Evolutionary conservation across 2,329 filamentous ascomycete genomes (phyloP), one percentile per base, ranked within the genome.

Genomic region (Fusarium sp.): DNA sequence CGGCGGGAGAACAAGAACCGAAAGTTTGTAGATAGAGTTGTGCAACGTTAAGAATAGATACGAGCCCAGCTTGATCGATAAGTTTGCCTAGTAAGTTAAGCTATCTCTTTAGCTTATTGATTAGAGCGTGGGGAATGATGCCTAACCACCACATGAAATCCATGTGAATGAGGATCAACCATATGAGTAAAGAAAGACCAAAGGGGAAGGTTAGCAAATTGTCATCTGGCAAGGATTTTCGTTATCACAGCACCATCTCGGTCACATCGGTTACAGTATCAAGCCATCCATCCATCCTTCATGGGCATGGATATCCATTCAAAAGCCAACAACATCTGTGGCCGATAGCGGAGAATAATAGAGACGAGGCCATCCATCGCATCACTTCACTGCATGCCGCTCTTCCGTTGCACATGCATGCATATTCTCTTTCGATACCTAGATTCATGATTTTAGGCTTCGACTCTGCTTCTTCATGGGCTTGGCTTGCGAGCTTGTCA

Each of bases 401-500:
- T 53, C 32, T 53, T 42, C 49, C 49, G 49, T 53, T 53, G 10
- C 24, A 29, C 41, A 37, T 53, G 24, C 30, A 51, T 37, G 48
- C 48, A 37, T n/a, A 32, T 32, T 22, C 22, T 18, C 16, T 25
- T 4, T 6, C 5, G 11, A n/a, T 51, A 6, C 29, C 20, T 37
- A 37, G 18, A 29, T 25, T 29, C 44, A 24, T 16, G 41, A 24
- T 27, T 20, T 20, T 40, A 52, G 34, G 32, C 34, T 42, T 53
- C 16, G 11, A 20, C 12, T 41, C 37, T 29, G 34, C 24, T 53
- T 42, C 10, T 42, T 42, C 24, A 24, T 53, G n/a, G 49, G 49
- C 24, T 42, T 53, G 49, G 49, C 24, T 53, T 53, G 49, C 49
- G 49, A 53, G 32, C 45, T 61, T 60, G 51, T 52, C 62, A 62